Evolutionary conservation across 768 basidiomycete species (phyloP).

Genomic region (Guyanaporus albipodus): DNA sequence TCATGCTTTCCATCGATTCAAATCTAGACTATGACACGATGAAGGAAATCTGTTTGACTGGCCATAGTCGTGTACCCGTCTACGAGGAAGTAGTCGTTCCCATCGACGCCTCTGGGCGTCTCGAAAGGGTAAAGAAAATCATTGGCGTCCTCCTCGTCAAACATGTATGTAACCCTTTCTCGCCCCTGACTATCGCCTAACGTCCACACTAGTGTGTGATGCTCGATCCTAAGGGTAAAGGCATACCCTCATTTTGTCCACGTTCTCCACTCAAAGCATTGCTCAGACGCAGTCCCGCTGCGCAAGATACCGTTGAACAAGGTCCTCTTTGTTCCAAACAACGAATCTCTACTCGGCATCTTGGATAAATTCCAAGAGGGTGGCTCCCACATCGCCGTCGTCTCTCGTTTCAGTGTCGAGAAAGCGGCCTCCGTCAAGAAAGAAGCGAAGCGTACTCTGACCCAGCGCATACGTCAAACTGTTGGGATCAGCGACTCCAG

Average conservation of each 20-base stretch:
- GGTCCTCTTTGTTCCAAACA: conserved; percentile 81
- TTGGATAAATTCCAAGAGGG: conserved; percentile 90
- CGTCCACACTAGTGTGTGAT: conserved; percentile 54
- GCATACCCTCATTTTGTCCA: too few relatives aligned
- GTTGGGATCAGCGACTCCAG: conserved; percentile 71
- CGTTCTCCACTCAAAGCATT: not conserved
- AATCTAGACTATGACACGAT: conserved; percentile 78
- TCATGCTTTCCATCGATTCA: conserved; percentile 86
- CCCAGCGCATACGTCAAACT: conserved; percentile 69
- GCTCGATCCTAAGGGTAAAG: conserved; percentile 74
- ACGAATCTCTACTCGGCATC: conserved; percentile 80
- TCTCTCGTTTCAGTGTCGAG: conserved; percentile 69
- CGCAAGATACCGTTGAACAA: conserved; percentile 82
- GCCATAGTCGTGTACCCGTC: conserved; percentile 82
- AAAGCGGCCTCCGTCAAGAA: conserved; percentile 81
- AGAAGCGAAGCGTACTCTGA: conserved; percentile 75
- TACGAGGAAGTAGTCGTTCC: conserved; percentile 73
- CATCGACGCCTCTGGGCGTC: conserved; percentile 32
- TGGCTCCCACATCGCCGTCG: conserved; percentile 88
- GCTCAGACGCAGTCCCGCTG: conserved; percentile 72
- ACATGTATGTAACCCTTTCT: conserved; percentile 38
- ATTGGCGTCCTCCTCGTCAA: conserved; percentile 86
- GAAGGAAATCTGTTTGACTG: conserved; percentile 69
- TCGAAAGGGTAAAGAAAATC: conserved; percentile 70
- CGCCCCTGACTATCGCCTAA: not conserved